Base-by-base conservation (phyloP, 2,329 filamentous ascomycete species). In the Trichoderma atrobrunneum region DNA sequence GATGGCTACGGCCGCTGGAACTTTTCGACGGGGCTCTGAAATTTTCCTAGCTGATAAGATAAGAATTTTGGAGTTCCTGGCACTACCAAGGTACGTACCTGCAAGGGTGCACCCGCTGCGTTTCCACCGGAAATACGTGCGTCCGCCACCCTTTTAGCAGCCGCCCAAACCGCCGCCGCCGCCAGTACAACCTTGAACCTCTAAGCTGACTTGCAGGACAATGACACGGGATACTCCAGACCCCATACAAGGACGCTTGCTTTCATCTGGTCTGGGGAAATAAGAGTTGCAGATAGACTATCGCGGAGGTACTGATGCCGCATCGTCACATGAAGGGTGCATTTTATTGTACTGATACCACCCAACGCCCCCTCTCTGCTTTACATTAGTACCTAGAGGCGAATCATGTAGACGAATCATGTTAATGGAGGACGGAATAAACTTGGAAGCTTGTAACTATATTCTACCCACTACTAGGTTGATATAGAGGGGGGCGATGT, bases 41-140 rank as follows among this genome's bases (percentile, higher is more conserved):
- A 74, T 48, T 75, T 76, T 75, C 74, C 73, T 36, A 60, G 51
- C 51, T 48, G 75, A 76, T 76, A 76, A 76, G 75, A 76, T 76
- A 76, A 75, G 51, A 18, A 51, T 16, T 24, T 16, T 12, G 0
- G n/a, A 34, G 57, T 34, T 3, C 28, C 28, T 62, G 48, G 30
- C 30, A 24, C 34, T n/a, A 30, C 26, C 26, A 14, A 54, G 18
- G 28, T 34, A 65, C 39, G 26, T 30, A 57, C 28, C 32, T 18
- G n/a, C 21, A 7, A 24, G n/a, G 11, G 26, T 56, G 57, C 21
- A 34, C 16, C 28, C 30, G 2, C 30, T 34, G 30, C 5, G 12
- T 3, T 34, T 24, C 16, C 18, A 32, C 64, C 71, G 71, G 71
- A 72, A 59, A 69, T 72, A 72, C 34, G 59, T 72, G 71, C 56